Evolutionary conservation across 2,329 filamentous ascomycete genomes (phyloP), one percentile per base, ranked within the genome.

Genomic region (Cladobotryum protrusum): DNA sequence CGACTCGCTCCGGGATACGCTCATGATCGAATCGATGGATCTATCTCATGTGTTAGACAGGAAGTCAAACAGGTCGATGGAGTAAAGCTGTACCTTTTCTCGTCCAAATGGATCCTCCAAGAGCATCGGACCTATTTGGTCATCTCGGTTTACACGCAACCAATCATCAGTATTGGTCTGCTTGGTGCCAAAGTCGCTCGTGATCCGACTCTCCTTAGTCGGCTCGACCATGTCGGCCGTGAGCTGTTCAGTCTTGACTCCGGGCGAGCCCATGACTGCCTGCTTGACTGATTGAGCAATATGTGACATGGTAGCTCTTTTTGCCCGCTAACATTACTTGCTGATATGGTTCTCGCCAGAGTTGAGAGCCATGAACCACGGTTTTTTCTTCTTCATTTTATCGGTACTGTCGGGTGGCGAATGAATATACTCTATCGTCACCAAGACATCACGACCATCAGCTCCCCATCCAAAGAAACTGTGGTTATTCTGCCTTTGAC

Each of bases 121-220:
- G 0, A 91, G 70, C 59, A 67, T 65, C 0, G 88, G 86, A 0
- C 88, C 88, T 2, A 75, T 82, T 49, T 81, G 72, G 43, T 87
- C 76, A 3, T 82, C 74, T 34, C 71, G 82, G 20, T 72, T 77
- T 5, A 85, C 75, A 47, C 79, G 81, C 48, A 95, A 72, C 88
- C 87, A 93, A 63, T 90, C 78, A 61, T 95, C 89, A 1, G 85
- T 84, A 59, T 85, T 85, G 39, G 73, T 71, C 60, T 89, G 78
- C 67, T 85, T 88, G 24, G 85, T 81, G 18, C 89, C 89, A 68
- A 78, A 88, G 61, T 95, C 89, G 44, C 84, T 85, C 0, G 88
- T 92, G 56, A 90, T 80, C 36, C 78, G 75, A 32, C 76, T 72
- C 35, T 80, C 75, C 45, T 77, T 67, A 41, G 77, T 69, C 2